Conservation (phyloP, 805 yeast species). For the Wickerhamia fluorescens region DNA sequence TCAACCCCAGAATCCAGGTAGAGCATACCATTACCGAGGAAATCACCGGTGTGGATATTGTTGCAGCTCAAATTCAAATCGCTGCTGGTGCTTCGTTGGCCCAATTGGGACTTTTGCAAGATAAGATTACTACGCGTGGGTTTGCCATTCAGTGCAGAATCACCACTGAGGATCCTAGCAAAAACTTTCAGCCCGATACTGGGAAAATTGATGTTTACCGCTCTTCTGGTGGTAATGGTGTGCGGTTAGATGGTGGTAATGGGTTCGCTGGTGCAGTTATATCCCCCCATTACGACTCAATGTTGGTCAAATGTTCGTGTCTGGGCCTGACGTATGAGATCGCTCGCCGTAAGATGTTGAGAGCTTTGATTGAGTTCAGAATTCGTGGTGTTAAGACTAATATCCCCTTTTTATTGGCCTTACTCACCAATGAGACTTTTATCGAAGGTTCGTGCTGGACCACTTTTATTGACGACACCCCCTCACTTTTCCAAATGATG, state of each 20-base stretch:
- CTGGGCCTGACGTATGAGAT: slow-evolving; percentile 97
- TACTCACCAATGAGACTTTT: slow-evolving; percentile 85
- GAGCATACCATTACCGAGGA: slow-evolving; percentile 99
- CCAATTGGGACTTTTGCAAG: slow-evolving; percentile 89
- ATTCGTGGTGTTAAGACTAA: slow-evolving; percentile 98
- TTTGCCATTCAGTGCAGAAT: slow-evolving; percentile 99
- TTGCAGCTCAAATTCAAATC: slow-evolving; percentile 97
- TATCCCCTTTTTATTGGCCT: slow-evolving; percentile 89
- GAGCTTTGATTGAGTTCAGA: slow-evolving; percentile 95
- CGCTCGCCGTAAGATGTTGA: slow-evolving; percentile 94
- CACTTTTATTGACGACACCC: slow-evolving; percentile 97
- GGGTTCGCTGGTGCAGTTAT: slow-evolving; percentile 96
- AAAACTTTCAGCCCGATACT: slow-evolving; percentile 96
- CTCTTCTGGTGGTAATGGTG: slow-evolving; percentile 99
- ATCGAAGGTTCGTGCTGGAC: slow-evolving; percentile 92
- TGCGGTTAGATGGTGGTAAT: slow-evolving; percentile 97
- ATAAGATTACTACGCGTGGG: slow-evolving; percentile 91
- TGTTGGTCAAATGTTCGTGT: slow-evolving; percentile 96
- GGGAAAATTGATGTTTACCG: slow-evolving; percentile 97
- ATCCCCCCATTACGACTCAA: slow-evolving; percentile 95
- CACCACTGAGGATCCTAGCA: slow-evolving; percentile 96
- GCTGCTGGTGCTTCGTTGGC: slow-evolving; percentile 96
- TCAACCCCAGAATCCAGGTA: slow-evolving; percentile 96
- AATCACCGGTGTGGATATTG: slow-evolving; percentile 95
- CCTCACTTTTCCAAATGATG: slow-evolving; percentile 90